Percentiles rank a stretch among this genome's conserved stretches.
These are phyloP conservation scores for Beauveria rudraprayagi DNA, from an alignment of 2,329 filamentous ascomycete species.

Conservation along the genomic window DNA sequence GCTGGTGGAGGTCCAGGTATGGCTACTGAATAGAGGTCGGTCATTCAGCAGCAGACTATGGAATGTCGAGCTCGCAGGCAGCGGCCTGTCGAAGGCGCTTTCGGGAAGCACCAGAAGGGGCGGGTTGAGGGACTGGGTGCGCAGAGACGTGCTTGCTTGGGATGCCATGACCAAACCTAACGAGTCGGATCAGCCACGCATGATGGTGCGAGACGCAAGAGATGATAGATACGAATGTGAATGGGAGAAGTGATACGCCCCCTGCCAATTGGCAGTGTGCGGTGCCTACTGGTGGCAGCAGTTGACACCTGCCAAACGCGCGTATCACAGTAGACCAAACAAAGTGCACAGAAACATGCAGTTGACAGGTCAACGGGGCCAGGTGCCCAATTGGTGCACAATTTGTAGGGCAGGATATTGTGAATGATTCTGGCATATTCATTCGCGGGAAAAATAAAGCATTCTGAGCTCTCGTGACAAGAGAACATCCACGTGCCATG, in stretches of 20 bases:
- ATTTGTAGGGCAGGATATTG: too few species aligned
- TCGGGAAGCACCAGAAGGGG: slow-evolving; percentile 3
- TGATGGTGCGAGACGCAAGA: not conserved
- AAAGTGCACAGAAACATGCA: slow-evolving; percentile 3
- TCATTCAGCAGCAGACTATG: slow-evolving; percentile 1
- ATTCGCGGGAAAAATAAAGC: not conserved
- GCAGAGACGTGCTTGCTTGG: not conserved
- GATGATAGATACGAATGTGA: not conserved
- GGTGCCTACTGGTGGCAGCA: not conserved
- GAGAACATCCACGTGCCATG: not conserved
- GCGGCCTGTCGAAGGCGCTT: not conserved
- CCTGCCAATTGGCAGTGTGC: not conserved
- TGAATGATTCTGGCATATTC: not conserved
- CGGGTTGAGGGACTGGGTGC: not conserved
- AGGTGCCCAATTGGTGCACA: not conserved
- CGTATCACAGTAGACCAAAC: not conserved
- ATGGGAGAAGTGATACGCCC: not conserved
- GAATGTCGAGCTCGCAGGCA: slow-evolving; percentile 5
- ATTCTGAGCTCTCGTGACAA: not conserved
- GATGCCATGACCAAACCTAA: slow-evolving; percentile 8
- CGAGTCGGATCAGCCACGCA: slow-evolving; percentile 5
- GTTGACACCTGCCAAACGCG: slow-evolving; percentile 10
- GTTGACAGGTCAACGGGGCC: slow-evolving; percentile 7
- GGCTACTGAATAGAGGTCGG: slow-evolving; percentile 30
- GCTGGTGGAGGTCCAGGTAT: slow-evolving; percentile 51